These are phyloP conservation scores for Suillus weaverae DNA, from an alignment of 768 basidiomycete species.

Conservation along the genomic window DNA sequence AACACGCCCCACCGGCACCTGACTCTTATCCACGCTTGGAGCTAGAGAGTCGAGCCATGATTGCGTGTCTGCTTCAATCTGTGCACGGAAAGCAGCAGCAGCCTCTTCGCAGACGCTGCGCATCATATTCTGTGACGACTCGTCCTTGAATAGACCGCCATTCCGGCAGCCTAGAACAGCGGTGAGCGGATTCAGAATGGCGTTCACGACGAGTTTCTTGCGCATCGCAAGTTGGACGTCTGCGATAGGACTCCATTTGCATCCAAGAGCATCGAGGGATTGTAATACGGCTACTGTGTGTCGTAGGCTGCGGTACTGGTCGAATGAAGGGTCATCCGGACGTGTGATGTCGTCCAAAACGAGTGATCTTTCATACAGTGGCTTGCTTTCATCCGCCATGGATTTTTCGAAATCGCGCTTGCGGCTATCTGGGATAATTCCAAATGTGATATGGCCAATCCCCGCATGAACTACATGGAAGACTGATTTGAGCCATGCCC, in stretches of 20 bases:
- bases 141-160: slow-evolving; percentile 61
- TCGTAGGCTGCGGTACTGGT: slow-evolving; percentile 60
- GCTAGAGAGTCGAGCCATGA: slow-evolving; percentile 25
- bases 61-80: slow-evolving; percentile 43
- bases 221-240: slow-evolving; percentile 70
- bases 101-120: slow-evolving; percentile 71
- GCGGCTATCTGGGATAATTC: slow-evolving; percentile 67
- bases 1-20: slow-evolving; percentile 38
- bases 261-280: slow-evolving; percentile 53
- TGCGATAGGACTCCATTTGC: slow-evolving; percentile 64
- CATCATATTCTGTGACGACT: slow-evolving; percentile 46
- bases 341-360: slow-evolving; percentile 54
- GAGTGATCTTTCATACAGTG: slow-evolving; percentile 40
- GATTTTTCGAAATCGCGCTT: slow-evolving; percentile 66
- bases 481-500: slow-evolving; percentile 56
- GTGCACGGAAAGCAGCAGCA: slow-evolving; percentile 54
- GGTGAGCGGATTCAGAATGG: slow-evolving; percentile 83
- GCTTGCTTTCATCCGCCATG: slow-evolving; percentile 35
- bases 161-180: slow-evolving; percentile 80
- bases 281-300: slow-evolving; percentile 67
- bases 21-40: slow-evolving; percentile 21
- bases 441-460: slow-evolving; percentile 72
- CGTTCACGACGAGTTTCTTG: slow-evolving; percentile 79
- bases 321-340: slow-evolving; percentile 33
- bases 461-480: slow-evolving; percentile 70